Base-by-base conservation (phyloP, 805 yeast genomes). In the Danielia oregonensis region DNA sequence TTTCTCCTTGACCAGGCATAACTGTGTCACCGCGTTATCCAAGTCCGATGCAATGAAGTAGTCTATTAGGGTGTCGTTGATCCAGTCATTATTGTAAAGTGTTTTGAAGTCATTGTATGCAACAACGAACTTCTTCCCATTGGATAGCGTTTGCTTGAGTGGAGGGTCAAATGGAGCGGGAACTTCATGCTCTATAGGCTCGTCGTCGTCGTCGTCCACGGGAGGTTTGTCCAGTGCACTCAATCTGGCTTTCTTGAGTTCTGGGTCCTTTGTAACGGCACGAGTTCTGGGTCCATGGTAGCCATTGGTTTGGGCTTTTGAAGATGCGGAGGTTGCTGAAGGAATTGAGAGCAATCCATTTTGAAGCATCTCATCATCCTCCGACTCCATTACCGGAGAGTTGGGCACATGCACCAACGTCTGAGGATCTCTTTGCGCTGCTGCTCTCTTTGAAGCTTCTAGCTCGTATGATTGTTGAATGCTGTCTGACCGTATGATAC, bases 31-130 rank as follows among this genome's bases (percentile, higher is more conserved):
- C 2, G 61, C 67, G 34, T 40, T 39, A 30, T 66, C 76, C 6
- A 76, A 67, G 43, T 72, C 74, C 51, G 70, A 82, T 37, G 76
- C 77, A 18, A 86, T 67, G 50, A 86, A 88, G 54, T 91, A 91
- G 56, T 87, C 96, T 36, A 93, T 81, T 32, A 93, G 65, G 0
- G 83, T 75, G 52, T 93, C 98, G 61, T 93, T 91, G 31, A 93
- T 76, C 89, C 95, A 91, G 42, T 84, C 86, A 30, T 80, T 79
- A 38, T 82, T 81, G 51, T 80, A 79, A 7, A 91, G 68, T 29
- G 96, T 83, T 42, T 76, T 76, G 55, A 84, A 86, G 53, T 93
- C 98, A 24, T 75, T 69, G 39, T 76, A 72, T 1, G 79, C 69
- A 6, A 91, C 72, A 4, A 72, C 70, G 43, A 84, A 72, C 1